Evolutionary conservation across 177 flowering plant species (phyloP).

Genomic region (Vitis hybrid): DNA sequence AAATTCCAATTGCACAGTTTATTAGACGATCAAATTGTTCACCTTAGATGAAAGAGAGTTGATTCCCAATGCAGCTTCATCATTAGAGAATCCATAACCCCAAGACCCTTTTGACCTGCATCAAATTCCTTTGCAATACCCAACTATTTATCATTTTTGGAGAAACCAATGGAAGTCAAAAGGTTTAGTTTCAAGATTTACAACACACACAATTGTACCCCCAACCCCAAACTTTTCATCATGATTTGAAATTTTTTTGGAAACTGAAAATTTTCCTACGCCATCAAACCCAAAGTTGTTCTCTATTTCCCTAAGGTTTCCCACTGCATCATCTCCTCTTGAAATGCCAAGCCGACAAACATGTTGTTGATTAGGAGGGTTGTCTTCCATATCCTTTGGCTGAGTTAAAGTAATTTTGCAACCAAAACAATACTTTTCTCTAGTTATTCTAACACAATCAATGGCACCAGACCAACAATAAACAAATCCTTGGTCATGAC

Average conservation of each 20-base stretch:
- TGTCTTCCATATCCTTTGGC: conserved; percentile 57
- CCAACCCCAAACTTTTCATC: conserved; percentile 58
- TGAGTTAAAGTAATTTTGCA: conserved; percentile 52
- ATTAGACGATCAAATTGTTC: conserved; percentile 60
- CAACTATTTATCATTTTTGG: conserved; percentile 62
- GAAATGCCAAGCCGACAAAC: conserved; percentile 64
- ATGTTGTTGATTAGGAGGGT: conserved; percentile 48
- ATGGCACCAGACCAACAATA: conserved; percentile 81
- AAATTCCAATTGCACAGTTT: conserved; percentile 56
- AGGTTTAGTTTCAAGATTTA: conserved; percentile 52
- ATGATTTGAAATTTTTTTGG: conserved; percentile 40
- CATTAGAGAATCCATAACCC: conserved; percentile 30
- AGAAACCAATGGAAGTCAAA: conserved; percentile 47
- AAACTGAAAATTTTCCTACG: conserved; percentile 55
- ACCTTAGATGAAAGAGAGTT: conserved; percentile 66
- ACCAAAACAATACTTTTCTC: conserved; percentile 64
- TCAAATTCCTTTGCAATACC: conserved; percentile 50
- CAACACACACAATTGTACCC: conserved; percentile 52
- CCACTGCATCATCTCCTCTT: conserved; percentile 51
- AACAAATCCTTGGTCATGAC: conserved; percentile 55
- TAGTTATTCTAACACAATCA: conserved; percentile 50
- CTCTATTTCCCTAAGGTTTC: conserved; percentile 53
- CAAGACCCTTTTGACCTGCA: conserved; percentile 45
- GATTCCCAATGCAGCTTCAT: conserved; percentile 38
- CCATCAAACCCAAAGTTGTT: conserved; percentile 62